A percentile compares a stretch with the other conserved stretches of the same genome.
These are phyloP conservation scores for Datura wrightii DNA, from an alignment of 257 asterid genomes.

Conservation along the genomic window DNA sequence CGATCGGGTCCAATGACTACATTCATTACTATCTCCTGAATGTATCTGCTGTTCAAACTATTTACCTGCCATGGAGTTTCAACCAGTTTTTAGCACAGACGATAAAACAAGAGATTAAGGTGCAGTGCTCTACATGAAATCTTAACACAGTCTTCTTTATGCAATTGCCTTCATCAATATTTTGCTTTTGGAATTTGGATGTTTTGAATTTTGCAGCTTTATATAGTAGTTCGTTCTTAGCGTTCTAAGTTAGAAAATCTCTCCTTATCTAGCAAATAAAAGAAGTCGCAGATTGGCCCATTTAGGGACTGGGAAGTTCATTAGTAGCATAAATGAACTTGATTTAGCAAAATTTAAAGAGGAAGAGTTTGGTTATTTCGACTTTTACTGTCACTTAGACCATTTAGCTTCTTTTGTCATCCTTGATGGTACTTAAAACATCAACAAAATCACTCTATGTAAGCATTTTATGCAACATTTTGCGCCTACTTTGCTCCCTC, in stretches of 20 bases:
- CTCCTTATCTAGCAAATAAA: neutral
- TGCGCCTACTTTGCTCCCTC: neutral
- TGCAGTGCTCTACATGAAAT: conserved; percentile 30
- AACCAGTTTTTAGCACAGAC: conserved; percentile 72
- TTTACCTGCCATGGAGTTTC: conserved; percentile 86
- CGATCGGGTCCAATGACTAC: conserved; percentile 89
- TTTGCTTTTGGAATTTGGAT: neutral
- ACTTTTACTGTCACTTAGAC: too few relatives aligned
- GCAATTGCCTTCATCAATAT: neutral
- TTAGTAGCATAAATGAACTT: too few relatives aligned
- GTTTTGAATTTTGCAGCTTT: neutral
- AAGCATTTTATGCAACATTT: too few relatives aligned
- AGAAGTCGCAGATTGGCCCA: neutral
- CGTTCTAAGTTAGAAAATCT: neutral
- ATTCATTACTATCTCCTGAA: conserved; percentile 93
- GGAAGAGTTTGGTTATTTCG: too few relatives aligned
- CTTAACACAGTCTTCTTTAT: neutral
- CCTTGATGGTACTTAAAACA: too few relatives aligned
- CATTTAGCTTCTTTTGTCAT: too few relatives aligned
- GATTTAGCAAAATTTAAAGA: too few relatives aligned
- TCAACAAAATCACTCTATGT: too few relatives aligned
- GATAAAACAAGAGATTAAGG: conserved; percentile 84
- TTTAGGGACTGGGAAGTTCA: neutral
- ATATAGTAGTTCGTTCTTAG: neutral
- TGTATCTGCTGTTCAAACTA: conserved; percentile 72